phyloP scores from a whole-genome alignment of 129 eudicot genomes.

The Centaurea solstitialis region DNA sequence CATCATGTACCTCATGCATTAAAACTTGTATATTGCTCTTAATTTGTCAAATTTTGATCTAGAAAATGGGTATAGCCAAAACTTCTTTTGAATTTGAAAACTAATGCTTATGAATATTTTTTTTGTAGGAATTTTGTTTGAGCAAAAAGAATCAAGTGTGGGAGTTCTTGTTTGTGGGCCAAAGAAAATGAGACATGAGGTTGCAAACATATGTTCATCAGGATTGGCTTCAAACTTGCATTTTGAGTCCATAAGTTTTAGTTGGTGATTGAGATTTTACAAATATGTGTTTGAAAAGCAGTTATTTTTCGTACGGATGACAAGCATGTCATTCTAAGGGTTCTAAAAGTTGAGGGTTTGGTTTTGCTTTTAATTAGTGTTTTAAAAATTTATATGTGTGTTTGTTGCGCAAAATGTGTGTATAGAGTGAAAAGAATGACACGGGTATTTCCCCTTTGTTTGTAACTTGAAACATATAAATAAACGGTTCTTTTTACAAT shows the following conservation, averaged over 20 bases:
- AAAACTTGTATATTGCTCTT: not conserved
- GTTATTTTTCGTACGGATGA: not conserved
- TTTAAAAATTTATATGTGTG: not conserved
- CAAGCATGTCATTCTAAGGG: not conserved
- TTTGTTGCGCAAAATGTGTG: not conserved
- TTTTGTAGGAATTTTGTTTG: conserved; percentile 57
- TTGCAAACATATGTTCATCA: conserved; percentile 78
- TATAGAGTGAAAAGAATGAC: conserved; percentile 1
- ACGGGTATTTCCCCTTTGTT: not conserved
- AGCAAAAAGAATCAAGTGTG: conserved; percentile 72
- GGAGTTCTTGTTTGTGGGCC: conserved; percentile 94
- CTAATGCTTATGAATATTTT: not conserved
- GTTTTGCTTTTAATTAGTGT: not conserved
- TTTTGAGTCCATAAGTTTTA: conserved; percentile 91
- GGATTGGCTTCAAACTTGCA: conserved; percentile 80
- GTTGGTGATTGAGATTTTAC: conserved; percentile 55
- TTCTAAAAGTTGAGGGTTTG: not conserved
- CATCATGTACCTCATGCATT: not conserved
- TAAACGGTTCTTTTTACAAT: not conserved
- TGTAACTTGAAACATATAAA: conserved; percentile 24
- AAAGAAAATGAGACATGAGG: conserved; percentile 78
- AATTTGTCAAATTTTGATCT: not conserved
- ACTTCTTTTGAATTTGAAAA: not conserved
- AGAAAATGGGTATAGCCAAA: not conserved
- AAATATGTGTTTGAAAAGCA: not conserved